Conservation (phyloP, 73 alveolate genomes). For the Paramecium bursaria region DNA sequence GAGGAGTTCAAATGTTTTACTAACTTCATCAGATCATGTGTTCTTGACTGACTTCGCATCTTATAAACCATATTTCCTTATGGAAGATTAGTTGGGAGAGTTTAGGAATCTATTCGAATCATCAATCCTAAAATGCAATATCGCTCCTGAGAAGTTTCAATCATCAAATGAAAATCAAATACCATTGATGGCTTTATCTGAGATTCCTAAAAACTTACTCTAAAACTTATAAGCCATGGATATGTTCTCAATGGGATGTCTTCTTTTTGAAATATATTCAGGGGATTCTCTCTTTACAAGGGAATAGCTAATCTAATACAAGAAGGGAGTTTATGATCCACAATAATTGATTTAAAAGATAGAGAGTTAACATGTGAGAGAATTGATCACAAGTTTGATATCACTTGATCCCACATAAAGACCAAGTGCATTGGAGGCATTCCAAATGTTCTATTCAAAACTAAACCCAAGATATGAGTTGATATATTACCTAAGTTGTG, state of each 20-base stretch:
- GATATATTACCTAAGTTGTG: neutral
- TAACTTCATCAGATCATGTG: constrained; percentile 4
- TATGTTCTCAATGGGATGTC: constrained; percentile 91
- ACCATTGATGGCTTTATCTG: no score
- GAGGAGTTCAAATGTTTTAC: neutral
- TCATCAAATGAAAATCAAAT: no score
- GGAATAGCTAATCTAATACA: constrained; percentile 56
- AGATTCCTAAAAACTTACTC: neutral
- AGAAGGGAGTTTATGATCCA: constrained; percentile 53
- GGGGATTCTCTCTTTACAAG: constrained; percentile 84
- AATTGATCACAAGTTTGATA: neutral
- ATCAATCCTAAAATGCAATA: neutral
- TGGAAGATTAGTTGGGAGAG: neutral
- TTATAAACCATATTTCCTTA: constrained; percentile 3
- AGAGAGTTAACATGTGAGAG: neutral
- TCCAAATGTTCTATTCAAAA: neutral
- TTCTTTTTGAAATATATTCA: constrained; percentile 81
- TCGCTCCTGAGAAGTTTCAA: constrained; percentile 57
- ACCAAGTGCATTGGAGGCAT: neutral
- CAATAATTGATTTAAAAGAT: neutral
- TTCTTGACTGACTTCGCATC: constrained; percentile 20
- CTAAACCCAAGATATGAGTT: constrained; percentile 32
- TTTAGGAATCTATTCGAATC: neutral
- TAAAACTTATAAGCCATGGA: constrained; percentile 72
- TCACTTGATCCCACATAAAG: neutral